phyloP scores from a whole-genome alignment of 1,139 yeast species.

The Insectozyma bohioensis region DNA sequence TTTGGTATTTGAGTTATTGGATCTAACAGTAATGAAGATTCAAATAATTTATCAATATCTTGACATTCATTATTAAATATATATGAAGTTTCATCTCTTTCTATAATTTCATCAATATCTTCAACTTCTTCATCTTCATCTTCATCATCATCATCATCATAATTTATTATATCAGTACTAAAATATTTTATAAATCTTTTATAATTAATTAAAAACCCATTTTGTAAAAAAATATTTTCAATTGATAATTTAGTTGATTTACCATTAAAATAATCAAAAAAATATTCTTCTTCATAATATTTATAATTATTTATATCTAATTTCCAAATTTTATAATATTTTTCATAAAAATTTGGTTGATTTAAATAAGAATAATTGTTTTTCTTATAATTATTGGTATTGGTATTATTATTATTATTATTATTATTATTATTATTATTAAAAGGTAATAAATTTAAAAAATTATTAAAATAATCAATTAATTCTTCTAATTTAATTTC shows the following conservation, averaged over 20 bases:
- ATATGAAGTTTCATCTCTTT: too few species aligned
- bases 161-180: conserved; percentile 9
- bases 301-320: conserved; percentile 12
- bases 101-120: conserved; percentile 3
- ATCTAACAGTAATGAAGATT: conserved; percentile 7
- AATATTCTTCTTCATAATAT: conserved; percentile 17
- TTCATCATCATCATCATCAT: conserved; percentile 13
- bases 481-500: conserved; percentile 19
- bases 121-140: conserved; percentile 10
- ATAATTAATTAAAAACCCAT: conserved; percentile 14
- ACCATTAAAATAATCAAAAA: conserved; percentile 14
- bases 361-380: neutral
- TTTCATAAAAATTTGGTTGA: conserved; percentile 13
- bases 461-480: conserved; percentile 12
- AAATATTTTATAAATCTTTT: conserved; percentile 12
- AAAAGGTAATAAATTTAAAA: conserved; percentile 5
- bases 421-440: neutral
- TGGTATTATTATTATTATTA: too few species aligned
- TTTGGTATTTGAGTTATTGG: conserved; percentile 9
- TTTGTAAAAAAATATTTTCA: conserved; percentile 10
- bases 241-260: conserved; percentile 4
- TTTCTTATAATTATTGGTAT: neutral
- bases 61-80: too few species aligned
- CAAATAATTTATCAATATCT: too few species aligned
- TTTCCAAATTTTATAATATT: conserved; percentile 17